Evolutionary conservation across 164 flowering plant genomes (phyloP), one percentile per base, ranked within the genome.

Genomic region (Annona cherimola): DNA sequence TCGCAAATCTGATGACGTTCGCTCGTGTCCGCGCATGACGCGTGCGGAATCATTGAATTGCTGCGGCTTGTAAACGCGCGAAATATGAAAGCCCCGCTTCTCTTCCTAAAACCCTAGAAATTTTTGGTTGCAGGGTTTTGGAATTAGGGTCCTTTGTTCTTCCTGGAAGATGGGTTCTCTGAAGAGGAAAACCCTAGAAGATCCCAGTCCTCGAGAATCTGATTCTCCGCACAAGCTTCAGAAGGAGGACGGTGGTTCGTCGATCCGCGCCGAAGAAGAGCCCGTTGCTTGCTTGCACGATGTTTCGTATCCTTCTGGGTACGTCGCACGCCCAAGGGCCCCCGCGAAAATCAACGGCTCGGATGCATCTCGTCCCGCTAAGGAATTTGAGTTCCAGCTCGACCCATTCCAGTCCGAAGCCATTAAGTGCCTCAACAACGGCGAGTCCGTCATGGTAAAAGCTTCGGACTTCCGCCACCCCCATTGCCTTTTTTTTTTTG

Each of bases 391-490:
- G 0, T 96, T 96, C 71, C 62, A 79, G 14, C 91, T 96, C 35
- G 98, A 96, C 76, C 97, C 97, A 42, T 96, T 96, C 72, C 99
- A 96, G 80, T 79, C 86, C 2, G 97, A 92, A 79, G 91, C 99
- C 20, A 89, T 96, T 70, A 82, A 84, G 66, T 96, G 99, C 81
- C 88, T 96, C 4, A 84, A 90, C 43, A 79, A 73, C 35, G 94
- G 92, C 7, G 93, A 96, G 71, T 96, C 99, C 19, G 99, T 96
- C 70, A 86, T 93, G 98, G 99, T 93, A 75, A 74, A 45, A 63
- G 55, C 35, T 26, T 54, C 26, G 14, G 18, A 45, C 50, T 73
- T 61, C 35, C 65, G 8, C 41, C 1, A 3, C 26, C 35, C 40
- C 40, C 4, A 62, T 62, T 62, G 26, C 40, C 35, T 3, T 20